Base-by-base conservation (phyloP, 805 yeast genomes). In the Komagataella pastoris region DNA sequence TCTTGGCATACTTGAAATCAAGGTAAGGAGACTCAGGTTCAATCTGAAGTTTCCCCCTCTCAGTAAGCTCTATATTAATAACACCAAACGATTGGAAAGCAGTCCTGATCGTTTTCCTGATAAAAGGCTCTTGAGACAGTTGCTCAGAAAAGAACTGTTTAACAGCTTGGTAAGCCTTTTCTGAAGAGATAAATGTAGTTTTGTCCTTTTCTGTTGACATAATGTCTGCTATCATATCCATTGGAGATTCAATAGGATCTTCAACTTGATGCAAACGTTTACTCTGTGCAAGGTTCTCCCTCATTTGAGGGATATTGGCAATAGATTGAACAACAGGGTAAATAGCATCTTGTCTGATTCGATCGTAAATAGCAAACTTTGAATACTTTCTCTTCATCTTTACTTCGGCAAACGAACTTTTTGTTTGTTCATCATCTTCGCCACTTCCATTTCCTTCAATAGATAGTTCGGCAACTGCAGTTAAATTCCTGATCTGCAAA, bases 1-100 rank as follows among this genome's bases (percentile, higher is more conserved):
- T 86, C 52, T 80, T 76, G 19, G 97, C 95, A 66, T 93, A 93
- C 63, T 93, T 93, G 69, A 93, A 83, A 61, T 88, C 96, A 54
- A 86, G 88, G 60, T 82, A 90, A 2, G 89, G 85, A 51, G 90
- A 83, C 57, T 81, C 83, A 51, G 77, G 81, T 57, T 84, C 93
- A 54, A 93, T 91, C 57, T 83, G 81, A 40, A 79, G 72, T 58
- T 74, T 76, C 57, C 95, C 95, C 62, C 88, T 89, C 54, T 89
- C 95, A 0, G 98, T 89, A 48, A 89, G 70, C 14, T 78, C 78
- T 8, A 90, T 82, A 63, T 84, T 84, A 24, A 90, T 76, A 14
- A 76, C 73, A 7, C 93, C 85, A 60, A 76, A 83, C 51, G 69
- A 71, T 65, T 76, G 78, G 63, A 75, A 83, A 51, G 81, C 83